A percentile compares a stretch with the other conserved stretches of the same genome.
phyloP scores from a whole-genome alignment of 2,329 filamentous ascomycete genomes.

The Zymoseptoria passerinii region DNA sequence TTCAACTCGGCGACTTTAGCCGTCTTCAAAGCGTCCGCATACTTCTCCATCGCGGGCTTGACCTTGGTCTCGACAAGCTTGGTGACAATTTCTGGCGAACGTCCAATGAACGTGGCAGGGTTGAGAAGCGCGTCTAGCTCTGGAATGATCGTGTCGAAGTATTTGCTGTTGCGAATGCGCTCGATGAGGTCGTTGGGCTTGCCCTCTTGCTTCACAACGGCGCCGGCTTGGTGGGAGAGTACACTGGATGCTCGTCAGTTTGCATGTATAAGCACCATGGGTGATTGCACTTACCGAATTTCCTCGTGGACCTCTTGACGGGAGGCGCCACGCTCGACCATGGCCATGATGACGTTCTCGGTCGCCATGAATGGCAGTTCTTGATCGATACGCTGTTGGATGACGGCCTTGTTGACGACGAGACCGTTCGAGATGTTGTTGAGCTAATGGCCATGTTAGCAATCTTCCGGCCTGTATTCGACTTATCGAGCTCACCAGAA shows the following conservation, averaged over 20 bases:
- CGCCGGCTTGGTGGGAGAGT: slow-evolving; percentile 65
- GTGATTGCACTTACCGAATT: slow-evolving; percentile 45
- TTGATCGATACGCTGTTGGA: slow-evolving; percentile 57
- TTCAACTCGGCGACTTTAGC: slow-evolving; percentile 24
- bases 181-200: slow-evolving; percentile 71
- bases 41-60: slow-evolving; percentile 29
- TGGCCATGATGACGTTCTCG: slow-evolving; percentile 66
- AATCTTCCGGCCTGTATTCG: not conserved
- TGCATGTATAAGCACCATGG: not conserved
- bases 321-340: slow-evolving; percentile 60
- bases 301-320: slow-evolving; percentile 81
- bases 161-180: slow-evolving; percentile 61
- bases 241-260: slow-evolving; percentile 37
- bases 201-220: slow-evolving; percentile 63
- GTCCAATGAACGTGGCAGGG: slow-evolving; percentile 31
- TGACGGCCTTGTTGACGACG: slow-evolving; percentile 69
- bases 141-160: slow-evolving; percentile 51
- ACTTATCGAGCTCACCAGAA: slow-evolving; percentile 36
- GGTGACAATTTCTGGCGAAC: slow-evolving; percentile 34
- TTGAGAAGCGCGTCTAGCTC: slow-evolving; percentile 33
- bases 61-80: slow-evolving; percentile 32
- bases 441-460: slow-evolving; percentile 17
- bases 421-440: slow-evolving; percentile 66
- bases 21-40: slow-evolving; percentile 21
- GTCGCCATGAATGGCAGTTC: slow-evolving; percentile 65